Evolutionary conservation across 2,329 filamentous ascomycete genomes (phyloP).

Genomic region (Cercospora citrullina): DNA sequence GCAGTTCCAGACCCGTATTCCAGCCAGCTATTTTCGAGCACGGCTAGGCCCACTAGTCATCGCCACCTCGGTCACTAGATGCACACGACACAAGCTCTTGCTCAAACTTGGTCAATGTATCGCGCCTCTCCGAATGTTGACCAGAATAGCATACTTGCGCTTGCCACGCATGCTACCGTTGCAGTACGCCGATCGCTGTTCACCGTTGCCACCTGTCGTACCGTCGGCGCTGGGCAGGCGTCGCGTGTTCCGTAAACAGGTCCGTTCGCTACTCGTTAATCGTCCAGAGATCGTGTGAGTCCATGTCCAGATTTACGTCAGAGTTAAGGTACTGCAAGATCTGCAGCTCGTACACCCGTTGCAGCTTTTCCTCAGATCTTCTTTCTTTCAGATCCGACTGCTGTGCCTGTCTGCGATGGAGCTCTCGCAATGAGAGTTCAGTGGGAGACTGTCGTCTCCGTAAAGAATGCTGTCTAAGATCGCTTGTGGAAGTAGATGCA

Average conservation of each 20-base stretch:
- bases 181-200: background rate
- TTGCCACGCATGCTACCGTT: background rate
- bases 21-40: background rate
- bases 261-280: conserved; percentile 15
- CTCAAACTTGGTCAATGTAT: background rate
- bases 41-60: background rate
- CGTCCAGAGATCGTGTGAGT: conserved; percentile 19
- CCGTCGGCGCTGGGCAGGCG: background rate
- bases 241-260: background rate
- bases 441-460: conserved; percentile 33
- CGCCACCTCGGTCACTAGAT: background rate
- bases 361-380: conserved; percentile 36
- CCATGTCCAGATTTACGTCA: conserved; percentile 5
- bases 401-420: conserved; percentile 27
- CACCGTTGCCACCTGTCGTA: background rate
- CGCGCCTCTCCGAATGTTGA: background rate
- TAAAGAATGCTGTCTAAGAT: conserved; percentile 22
- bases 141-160: conserved; percentile 1
- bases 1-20: background rate
- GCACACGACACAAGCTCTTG: background rate
- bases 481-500: conserved; percentile 12
- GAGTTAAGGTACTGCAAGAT: conserved; percentile 37
- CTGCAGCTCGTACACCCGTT: conserved; percentile 36
- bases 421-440: conserved; percentile 33
- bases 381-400: conserved; percentile 22